Evolutionary conservation across 495 filamentous ascomycete genomes (phyloP), one percentile per base, ranked within the genome.

Genomic region (Hyaloscypha hepaticicola): DNA sequence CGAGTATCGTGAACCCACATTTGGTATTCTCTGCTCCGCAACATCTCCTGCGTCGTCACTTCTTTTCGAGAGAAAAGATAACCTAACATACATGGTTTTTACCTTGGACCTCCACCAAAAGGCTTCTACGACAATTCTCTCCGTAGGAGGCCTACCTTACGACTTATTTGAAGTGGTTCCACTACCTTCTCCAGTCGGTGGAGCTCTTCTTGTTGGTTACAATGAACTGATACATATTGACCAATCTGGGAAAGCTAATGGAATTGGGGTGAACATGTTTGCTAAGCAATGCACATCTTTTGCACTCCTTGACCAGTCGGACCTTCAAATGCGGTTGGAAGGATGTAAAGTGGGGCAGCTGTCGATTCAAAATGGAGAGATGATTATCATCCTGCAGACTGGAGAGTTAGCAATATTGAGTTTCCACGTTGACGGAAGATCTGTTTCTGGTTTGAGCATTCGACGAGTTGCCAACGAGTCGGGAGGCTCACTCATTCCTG

Each of bases 221-320:
- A 97, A 98, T 73, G 90, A 96, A 71, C 75, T 99, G 64, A 90
- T 99, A 61, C 96, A 99, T 76, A 88, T 99, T 65, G 95, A 98
- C 73, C 96, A 98, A 79, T 88, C 90, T 14, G 95, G 95, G 5
- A 97, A 96, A 76, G 85, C 92, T 16, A 96, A 89, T 71, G 95
- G 92, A 11, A 90, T 98, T 45, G 94, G 88, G n/a, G 92, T 98
- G 69, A 99, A 99, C 70, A 86, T 88, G 27, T 96, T 96, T 76
- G 86, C 91, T 11, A 90, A 87, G 70, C 81, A 88, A 61, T 80
- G 83, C 53, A 97, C 94, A 11, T 81, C 88, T 2, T 97, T 97
- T 69, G 75, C 77, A 51, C 85, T 99, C 74, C 80, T 82, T 9
- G 95, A 98, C 74, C 95, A 97, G 73, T 90, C 90, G 1, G 86